phyloP scores from a whole-genome alignment of 1,284 basidiomycete genomes.

The Coniferiporia sulphurascens region DNA sequence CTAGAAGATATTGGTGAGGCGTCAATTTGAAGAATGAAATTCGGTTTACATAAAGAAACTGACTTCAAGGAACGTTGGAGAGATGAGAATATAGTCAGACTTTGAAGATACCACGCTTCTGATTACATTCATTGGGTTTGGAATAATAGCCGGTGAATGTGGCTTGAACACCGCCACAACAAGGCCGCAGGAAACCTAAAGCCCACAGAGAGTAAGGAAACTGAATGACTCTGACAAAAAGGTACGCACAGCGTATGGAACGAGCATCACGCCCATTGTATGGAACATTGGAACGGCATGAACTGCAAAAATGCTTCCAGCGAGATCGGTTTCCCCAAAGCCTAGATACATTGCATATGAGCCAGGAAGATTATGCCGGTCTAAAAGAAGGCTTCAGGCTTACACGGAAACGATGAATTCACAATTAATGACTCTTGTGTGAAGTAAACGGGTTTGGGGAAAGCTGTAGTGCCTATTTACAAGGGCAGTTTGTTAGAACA shows the following conservation, averaged over 20 bases:
- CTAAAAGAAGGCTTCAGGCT: not conserved
- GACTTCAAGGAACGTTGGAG: constrained; percentile 17
- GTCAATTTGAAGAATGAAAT: not conserved
- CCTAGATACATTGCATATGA: not conserved
- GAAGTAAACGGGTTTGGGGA: constrained; percentile 16
- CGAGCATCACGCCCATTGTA: constrained; percentile 9
- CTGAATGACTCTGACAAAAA: not conserved
- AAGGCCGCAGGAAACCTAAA: constrained; percentile 11
- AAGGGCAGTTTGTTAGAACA: not conserved
- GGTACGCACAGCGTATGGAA: not conserved
- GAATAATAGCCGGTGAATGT: constrained; percentile 14
- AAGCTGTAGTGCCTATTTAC: constrained; percentile 17
- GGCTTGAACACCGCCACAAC: too few relatives aligned
- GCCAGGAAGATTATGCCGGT: too few relatives aligned
- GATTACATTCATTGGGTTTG: constrained; percentile 17
- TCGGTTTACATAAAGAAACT: not conserved
- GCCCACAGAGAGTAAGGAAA: not conserved
- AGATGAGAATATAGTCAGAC: constrained; percentile 1
- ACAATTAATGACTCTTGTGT: constrained; percentile 7
- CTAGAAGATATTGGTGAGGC: not conserved
- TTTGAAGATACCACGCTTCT: not conserved
- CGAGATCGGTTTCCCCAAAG: constrained; percentile 10
- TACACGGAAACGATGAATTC: constrained; percentile 6
- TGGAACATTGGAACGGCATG: constrained; percentile 20
- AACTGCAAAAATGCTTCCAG: constrained; percentile 5